Evolutionary conservation across 176 grass and related monocot genomes (phyloP).

Genomic region (Oryza glaberrima): DNA sequence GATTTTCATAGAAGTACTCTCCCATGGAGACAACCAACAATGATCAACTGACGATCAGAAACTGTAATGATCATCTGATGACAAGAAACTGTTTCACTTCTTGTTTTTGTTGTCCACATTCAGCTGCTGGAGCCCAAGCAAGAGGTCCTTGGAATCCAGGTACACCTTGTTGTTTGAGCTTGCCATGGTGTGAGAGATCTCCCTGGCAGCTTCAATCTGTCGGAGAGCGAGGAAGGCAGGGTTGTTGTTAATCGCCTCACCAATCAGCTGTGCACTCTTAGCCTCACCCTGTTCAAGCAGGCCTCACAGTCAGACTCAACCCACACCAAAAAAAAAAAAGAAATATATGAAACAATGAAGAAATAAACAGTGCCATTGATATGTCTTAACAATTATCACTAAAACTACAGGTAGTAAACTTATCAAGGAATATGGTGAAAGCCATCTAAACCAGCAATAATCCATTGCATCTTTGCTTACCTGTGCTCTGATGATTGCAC

Average conservation of each 20-base stretch:
- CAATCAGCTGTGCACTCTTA: conserved; percentile 93
- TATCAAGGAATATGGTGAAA: not conserved
- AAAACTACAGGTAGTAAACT: conserved; percentile 6
- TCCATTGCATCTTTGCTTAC: conserved; percentile 24
- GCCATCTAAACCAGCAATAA: not conserved
- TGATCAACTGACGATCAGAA: not conserved
- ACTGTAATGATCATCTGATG: not conserved
- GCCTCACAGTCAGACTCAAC: not conserved
- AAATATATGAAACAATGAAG: not conserved
- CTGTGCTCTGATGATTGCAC: conserved; percentile 79
- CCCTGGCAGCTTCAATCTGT: conserved; percentile 84
- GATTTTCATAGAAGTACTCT: conserved; percentile 29
- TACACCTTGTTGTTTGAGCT: conserved; percentile 78
- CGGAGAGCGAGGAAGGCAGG: conserved; percentile 81
- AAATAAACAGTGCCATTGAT: not conserved
- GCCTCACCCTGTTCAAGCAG: conserved; percentile 72
- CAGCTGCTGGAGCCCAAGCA: conserved; percentile 76
- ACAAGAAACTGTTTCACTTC: conserved; percentile 26
- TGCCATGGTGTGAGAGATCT: conserved; percentile 82
- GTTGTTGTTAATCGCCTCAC: conserved; percentile 79
- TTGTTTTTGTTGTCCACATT: conserved; percentile 48
- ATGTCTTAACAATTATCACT: not conserved
- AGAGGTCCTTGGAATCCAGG: conserved; percentile 74
- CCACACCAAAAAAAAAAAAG: not conserved
- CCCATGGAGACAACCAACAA: not conserved